A percentile compares a stretch with the other conserved stretches of the same genome.
phyloP scores from a whole-genome alignment of 768 basidiomycete genomes.

The Nidularia pulvinata region DNA sequence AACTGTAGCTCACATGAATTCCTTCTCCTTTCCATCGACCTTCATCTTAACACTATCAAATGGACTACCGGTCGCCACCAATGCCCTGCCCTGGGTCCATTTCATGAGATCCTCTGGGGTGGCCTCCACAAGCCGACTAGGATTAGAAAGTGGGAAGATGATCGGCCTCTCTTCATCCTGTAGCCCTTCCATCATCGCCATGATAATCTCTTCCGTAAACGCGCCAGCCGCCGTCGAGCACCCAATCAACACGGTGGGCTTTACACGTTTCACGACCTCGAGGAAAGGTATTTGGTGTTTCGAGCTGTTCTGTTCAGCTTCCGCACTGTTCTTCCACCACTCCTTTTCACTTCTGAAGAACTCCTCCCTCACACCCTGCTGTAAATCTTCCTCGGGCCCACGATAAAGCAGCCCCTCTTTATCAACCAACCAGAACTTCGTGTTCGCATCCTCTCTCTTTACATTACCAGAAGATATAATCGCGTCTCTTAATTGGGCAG shows the following conservation, averaged over 20 bases:
- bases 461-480: conserved; percentile 57
- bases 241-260: conserved; percentile 85
- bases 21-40: conserved; percentile 42
- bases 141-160: conserved; percentile 85
- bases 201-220: conserved; percentile 74
- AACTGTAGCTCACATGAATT: conserved; percentile 39
- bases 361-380: conserved; percentile 39
- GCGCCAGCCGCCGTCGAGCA: conserved; percentile 79
- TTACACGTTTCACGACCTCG: conserved; percentile 69
- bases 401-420: conserved; percentile 29
- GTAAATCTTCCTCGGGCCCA: neutral
- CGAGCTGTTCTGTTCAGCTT: conserved; percentile 6
- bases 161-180: conserved; percentile 57
- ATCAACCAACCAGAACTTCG: conserved; percentile 75
- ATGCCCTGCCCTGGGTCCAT: conserved; percentile 80
- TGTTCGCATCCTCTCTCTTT: conserved; percentile 56
- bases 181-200: conserved; percentile 51
- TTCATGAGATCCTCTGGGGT: conserved; percentile 67
- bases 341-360: conserved; percentile 54
- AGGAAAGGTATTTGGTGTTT: conserved; percentile 32
- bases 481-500: conserved; percentile 75
- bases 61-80: conserved; percentile 85
- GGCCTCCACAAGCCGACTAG: conserved; percentile 75
- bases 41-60: conserved; percentile 74
- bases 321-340: conserved; percentile 44